Evolutionary conservation across 371 early-diverging fungal genomes (phyloP), one percentile per base, ranked within the genome.

Genomic region (Umbelopsis sp.): DNA sequence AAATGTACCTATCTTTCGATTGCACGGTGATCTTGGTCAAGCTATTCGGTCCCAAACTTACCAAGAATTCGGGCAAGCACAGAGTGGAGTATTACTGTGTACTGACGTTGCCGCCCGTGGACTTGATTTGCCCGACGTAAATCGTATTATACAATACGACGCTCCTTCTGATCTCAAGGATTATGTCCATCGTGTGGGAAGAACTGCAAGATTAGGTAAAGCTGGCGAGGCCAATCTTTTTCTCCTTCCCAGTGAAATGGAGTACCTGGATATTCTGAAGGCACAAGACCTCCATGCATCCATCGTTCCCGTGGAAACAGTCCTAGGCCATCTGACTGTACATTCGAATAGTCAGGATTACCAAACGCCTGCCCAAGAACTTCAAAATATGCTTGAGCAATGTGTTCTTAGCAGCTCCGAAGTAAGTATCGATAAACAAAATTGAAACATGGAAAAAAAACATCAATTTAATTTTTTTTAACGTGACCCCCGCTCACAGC

Each of bases 41-140:
- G 78, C 82, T 32, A 77, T 85, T 10, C 92, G 99, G 44, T 88
- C 89, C 2, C 83, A 87, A 38, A 89, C 93, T 2, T 96, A 89
- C 77, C 71, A 80, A 16, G 85, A 85, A 66, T 98, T 96, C 75
- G 83, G 87, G 46, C 80, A 85, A 64, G 71, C 84, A 0, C 75
- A 86, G 11, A 71, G 84, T n/a, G 88, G 87, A 20, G 85, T 99
- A 44, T 78, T 99, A 35, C 84, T 99, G 70, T 95, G 96, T 75
- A 99, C 99, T 0, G 99, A 99, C 81, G 96, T 99, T 10, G 98
- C 97, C 11, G 97, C 99, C 9, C 92, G 99, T 78, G 99, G 99
- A 65, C 82, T 99, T 46, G 99, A 99, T 88, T 80, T 99, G 70
- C 94, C 98, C 24, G 88, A 96, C 72, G 94, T 99, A 29, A 88